Conservation (phyloP, 345 rosid species). For the Adansonia digitata region DNA sequence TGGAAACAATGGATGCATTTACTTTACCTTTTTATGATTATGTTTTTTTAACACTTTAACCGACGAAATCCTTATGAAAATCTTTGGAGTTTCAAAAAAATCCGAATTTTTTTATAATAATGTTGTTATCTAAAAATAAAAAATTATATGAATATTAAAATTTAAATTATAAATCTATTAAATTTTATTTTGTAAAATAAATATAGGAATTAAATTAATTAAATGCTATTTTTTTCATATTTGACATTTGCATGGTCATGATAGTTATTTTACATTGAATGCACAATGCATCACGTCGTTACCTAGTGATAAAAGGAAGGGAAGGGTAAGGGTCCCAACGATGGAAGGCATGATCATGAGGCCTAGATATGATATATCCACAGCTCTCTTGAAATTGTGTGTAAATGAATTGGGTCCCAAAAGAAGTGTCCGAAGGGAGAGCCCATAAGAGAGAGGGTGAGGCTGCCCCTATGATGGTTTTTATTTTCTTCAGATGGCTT, state of each 20-base stretch:
- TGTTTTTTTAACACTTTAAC: not conserved
- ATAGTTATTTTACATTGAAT: not conserved
- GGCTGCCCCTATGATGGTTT: not conserved
- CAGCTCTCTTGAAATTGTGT: not conserved
- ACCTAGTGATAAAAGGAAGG: not conserved
- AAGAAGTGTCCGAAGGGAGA: not conserved
- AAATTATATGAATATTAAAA: too few species aligned
- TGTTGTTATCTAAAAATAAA: too few species aligned
- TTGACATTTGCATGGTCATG: not conserved
- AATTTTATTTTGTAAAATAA: too few species aligned
- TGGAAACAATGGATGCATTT: not conserved
- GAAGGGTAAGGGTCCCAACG: not conserved
- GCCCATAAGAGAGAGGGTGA: not conserved
- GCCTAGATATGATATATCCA: not conserved
- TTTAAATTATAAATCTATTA: too few species aligned
- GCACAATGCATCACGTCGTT: not conserved
- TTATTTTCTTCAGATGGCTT: not conserved
- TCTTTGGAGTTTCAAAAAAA: too few species aligned
- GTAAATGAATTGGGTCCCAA: not conserved
- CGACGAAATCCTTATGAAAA: too few species aligned
- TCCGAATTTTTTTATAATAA: too few species aligned
- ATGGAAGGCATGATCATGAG: not conserved
- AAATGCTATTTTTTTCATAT: too few species aligned
- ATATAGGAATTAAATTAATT: too few species aligned
- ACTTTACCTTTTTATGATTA: not conserved